A percentile compares a stretch with the other conserved stretches of the same genome.
Evolutionary conservation across 2,329 filamentous ascomycete species (phyloP).

Genomic region (Ophiostoma sp.): DNA sequence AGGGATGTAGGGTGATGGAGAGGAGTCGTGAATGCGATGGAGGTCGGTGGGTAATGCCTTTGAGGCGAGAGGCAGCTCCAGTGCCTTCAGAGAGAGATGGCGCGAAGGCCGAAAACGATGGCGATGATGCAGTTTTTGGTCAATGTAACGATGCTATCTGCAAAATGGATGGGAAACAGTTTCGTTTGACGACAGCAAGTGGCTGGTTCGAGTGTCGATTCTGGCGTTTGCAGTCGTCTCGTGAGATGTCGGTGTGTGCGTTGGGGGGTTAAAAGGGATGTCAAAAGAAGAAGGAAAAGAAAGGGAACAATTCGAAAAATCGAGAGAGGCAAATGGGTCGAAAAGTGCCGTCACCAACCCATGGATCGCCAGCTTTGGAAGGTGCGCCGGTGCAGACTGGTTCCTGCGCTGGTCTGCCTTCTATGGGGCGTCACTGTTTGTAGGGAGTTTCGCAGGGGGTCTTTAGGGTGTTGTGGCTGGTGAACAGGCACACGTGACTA

Average conservation of each 20-base stretch:
- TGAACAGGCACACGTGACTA: background rate
- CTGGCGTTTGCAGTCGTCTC: background rate
- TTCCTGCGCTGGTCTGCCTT: background rate
- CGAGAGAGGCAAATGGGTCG: background rate
- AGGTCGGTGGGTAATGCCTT: background rate
- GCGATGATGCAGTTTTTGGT: background rate
- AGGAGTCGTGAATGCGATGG: background rate
- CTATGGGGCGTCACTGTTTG: background rate
- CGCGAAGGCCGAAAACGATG: background rate
- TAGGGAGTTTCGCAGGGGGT: no score
- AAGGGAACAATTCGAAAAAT: background rate
- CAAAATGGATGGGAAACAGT: background rate
- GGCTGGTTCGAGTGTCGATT: background rate
- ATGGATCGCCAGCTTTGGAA: background rate
- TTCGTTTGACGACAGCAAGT: background rate
- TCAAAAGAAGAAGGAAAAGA: background rate
- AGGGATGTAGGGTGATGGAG: background rate
- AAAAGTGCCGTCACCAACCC: slow-evolving; percentile 9
- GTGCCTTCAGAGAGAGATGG: background rate
- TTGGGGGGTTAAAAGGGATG: background rate
- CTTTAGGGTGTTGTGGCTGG: background rate
- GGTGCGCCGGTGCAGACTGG: background rate
- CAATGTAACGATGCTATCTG: background rate
- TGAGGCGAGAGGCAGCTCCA: background rate
- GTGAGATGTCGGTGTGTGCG: background rate